A percentile compares a stretch with the other conserved stretches of the same genome.
Conservation (phyloP, 768 basidiomycete genomes). For the Termitomyces sp. region DNA sequence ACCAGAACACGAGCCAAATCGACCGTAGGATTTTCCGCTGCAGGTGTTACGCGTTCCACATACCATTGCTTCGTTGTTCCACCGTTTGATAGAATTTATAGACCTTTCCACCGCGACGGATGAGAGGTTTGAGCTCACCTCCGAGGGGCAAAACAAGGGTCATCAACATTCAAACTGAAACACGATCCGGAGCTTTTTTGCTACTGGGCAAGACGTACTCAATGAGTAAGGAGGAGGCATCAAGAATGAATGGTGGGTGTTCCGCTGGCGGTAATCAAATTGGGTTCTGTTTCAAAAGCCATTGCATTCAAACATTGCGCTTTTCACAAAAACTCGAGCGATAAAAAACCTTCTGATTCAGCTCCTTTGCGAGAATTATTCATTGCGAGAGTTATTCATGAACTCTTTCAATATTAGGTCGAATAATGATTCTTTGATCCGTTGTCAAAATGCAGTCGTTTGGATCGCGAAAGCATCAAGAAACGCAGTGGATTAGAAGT, state of each 20-base stretch:
- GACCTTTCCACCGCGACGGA: conserved; percentile 44
- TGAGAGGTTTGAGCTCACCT: conserved; percentile 30
- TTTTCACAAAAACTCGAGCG: too few species aligned
- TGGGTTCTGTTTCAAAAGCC: conserved; percentile 32
- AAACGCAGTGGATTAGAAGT: too few species aligned
- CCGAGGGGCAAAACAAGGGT: conserved; percentile 47
- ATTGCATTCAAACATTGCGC: neutral
- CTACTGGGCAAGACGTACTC: conserved; percentile 50
- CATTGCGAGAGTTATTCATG: conserved; percentile 60
- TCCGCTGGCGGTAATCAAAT: conserved; percentile 64
- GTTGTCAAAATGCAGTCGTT: neutral
- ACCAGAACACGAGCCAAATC: too few species aligned
- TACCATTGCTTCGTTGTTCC: conserved; percentile 43
- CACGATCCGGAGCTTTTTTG: conserved; percentile 25
- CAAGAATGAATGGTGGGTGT: conserved; percentile 42
- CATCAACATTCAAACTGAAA: conserved; percentile 59
- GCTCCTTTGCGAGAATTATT: conserved; percentile 58
- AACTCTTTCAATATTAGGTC: conserved; percentile 57
- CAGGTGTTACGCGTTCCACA: conserved; percentile 52
- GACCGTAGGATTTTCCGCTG: neutral
- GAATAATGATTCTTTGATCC: conserved; percentile 16
- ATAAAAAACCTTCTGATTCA: conserved; percentile 56
- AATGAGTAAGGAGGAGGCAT: conserved; percentile 41
- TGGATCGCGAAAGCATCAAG: too few species aligned
- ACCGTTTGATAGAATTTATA: too few species aligned